Base-by-base conservation (phyloP, 768 basidiomycete genomes). In the Scleroderma citrinum region DNA sequence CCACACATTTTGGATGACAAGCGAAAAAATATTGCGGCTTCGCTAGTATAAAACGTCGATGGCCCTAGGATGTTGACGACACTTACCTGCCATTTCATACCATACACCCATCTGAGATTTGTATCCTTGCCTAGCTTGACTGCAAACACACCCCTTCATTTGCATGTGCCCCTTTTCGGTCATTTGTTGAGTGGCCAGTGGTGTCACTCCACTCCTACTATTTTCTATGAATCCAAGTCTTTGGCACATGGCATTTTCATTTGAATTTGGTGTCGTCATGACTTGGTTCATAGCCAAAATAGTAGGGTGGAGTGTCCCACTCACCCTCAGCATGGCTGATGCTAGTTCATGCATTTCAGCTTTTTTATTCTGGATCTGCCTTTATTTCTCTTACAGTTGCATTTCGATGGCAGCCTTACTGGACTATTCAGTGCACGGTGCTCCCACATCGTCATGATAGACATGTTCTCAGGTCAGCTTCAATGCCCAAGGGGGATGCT, bases 281-380 rank as follows among this genome's bases (percentile, higher is more conserved):
- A 59, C 61, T 75, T 67, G 77, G 76, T 78, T 80, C 78, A 80
- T 79, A 78, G 77, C 71, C 74, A 70, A 74, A 71, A 76, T 75
- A 74, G 74, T 73, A 69, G 69, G 60, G 26, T 47, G 59, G 71
- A 67, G 75, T 64, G 75, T 72, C 71, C 63, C 55, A 56, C 54
- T 21, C 24, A 57, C 54, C 53, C 37, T 55, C 43, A 24, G 20
- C 44, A 51, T 31, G 44, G 42, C 56, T 53, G 42, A 20, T 23
- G 3, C 35, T 40, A 20, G 50, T 48, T 20, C 41, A 32, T 26
- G 10, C 43, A 10, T 20, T 17, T 5, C 8, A 8, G 26, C 29
- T 1, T 14, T 14, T 32, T 2, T 34, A 8, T 6, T 44, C 30
- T 8, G 24, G 41, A 34, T 0, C 21, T 31, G 21, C 43, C 34